Evolutionary conservation across 2,329 filamentous ascomycete species (phyloP).

Genomic region (Pseudogymnoascus sp.): DNA sequence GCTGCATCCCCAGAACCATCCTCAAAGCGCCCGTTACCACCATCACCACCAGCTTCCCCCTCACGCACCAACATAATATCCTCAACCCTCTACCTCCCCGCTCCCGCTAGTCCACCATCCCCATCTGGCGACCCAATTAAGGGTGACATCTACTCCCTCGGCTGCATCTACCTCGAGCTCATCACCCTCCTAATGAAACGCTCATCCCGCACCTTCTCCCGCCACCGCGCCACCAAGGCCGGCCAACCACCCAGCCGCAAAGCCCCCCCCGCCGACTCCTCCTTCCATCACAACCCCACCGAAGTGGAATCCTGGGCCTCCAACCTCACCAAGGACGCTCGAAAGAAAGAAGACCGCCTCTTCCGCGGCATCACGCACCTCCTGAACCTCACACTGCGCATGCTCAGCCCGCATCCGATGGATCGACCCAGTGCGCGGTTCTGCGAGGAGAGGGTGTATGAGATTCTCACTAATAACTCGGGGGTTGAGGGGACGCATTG

Average conservation of each 20-base stretch:
- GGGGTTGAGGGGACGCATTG: slow-evolving; percentile 46
- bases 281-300: slow-evolving; percentile 63
- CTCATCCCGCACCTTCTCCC: slow-evolving; percentile 56
- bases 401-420: slow-evolving; percentile 45
- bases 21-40: background rate
- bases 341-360: slow-evolving; percentile 37
- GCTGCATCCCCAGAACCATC: slow-evolving; percentile 10
- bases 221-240: slow-evolving; percentile 42
- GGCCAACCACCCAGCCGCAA: slow-evolving; percentile 21
- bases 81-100: slow-evolving; percentile 14
- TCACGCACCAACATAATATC: slow-evolving; percentile 20
- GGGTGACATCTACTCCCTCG: slow-evolving; percentile 67
- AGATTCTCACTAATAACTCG: slow-evolving; percentile 43
- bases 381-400: slow-evolving; percentile 45
- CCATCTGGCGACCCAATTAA: slow-evolving; percentile 45
- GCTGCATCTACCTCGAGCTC: slow-evolving; percentile 65
- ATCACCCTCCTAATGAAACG: slow-evolving; percentile 63
- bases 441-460: slow-evolving; percentile 46
- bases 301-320: slow-evolving; percentile 65
- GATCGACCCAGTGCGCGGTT: slow-evolving; percentile 47
- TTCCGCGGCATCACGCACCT: slow-evolving; percentile 47
- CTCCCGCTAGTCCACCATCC: slow-evolving; percentile 27
- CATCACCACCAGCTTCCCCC: slow-evolving; percentile 14
- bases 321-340: slow-evolving; percentile 51
- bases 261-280: slow-evolving; percentile 48